Base-by-base conservation (phyloP, 1,139 yeast species). In the Geotrichum europaeum region DNA sequence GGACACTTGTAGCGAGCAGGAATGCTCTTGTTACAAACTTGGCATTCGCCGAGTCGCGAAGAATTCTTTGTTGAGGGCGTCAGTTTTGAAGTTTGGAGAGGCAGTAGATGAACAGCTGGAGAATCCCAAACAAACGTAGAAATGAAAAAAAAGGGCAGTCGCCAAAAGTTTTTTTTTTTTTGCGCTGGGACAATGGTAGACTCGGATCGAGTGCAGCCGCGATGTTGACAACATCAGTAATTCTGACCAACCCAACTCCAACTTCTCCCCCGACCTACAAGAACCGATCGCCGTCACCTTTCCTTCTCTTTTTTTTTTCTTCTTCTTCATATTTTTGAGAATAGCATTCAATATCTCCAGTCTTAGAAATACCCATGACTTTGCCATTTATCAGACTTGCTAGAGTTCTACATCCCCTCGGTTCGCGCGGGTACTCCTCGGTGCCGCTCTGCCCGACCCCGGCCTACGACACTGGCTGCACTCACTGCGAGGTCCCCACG, bases 1-100 rank as follows among this genome's bases (percentile, higher is more conserved):
- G 91, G 90, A 68, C 91, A 86, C 65, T 78, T 82, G 72, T 86
- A 86, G 65, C 82, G 83, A 49, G 81, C 76, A 57, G 73, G 74
- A 4, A 68, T 66, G 18, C 62, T 67, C 13, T 49, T 28, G 6
- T 67, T 63, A 68, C 87, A 84, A 30, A 84, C 76, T 53, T 69
- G 74, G 69, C 87, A 83, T 50, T 65, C 64, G 28, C 70, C 71
- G 13, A 67, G 60, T 34, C 62, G 56, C 43, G 58, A 53, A 20
- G 47, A 40, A 40, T 6, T 4, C 9, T 40, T 40, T 40, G 47
- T 40, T 15, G 18, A n/a, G 18, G 47, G 47, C 18, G 47, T 40
- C 47, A 40, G 47, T 40, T 28, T 28, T 28, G 32, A 28, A 28
- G 5, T 4, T 28, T 5, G 32, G 47, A 5, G 20, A 40, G 3